phyloP scores from a whole-genome alignment of 768 basidiomycete species.

The Tricholoma matsutake region DNA sequence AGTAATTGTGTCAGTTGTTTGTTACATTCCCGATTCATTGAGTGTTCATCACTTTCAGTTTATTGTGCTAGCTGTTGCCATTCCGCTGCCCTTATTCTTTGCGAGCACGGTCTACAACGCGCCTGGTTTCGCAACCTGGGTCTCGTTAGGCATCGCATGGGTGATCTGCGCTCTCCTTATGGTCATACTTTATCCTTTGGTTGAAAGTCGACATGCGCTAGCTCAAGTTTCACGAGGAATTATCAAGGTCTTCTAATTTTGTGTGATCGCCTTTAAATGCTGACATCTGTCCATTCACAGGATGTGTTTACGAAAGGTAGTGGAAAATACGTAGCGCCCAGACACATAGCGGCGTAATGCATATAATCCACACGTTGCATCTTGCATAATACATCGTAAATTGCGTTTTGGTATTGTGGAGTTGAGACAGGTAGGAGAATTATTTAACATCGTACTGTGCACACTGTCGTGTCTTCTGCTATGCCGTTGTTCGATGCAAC shows the following conservation, averaged over 20 bases:
- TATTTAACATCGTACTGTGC: too few species aligned
- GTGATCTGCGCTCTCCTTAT: conserved; percentile 70
- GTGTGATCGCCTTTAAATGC: too few species aligned
- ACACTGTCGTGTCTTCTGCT: too few species aligned
- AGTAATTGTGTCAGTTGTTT: conserved; percentile 17
- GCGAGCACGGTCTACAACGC: conserved; percentile 68
- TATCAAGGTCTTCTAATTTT: conserved; percentile 47
- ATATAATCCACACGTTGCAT: neutral
- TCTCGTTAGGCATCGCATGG: conserved; percentile 81
- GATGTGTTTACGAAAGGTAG: conserved; percentile 32
- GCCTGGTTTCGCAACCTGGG: conserved; percentile 73
- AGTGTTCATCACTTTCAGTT: conserved; percentile 35
- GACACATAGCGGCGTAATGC: neutral
- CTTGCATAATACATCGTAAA: too few species aligned
- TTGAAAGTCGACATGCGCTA: conserved; percentile 74
- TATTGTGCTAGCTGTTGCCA: conserved; percentile 62
- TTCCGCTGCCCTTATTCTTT: conserved; percentile 87
- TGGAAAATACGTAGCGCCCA: conserved; percentile 26
- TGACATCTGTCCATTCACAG: conserved; percentile 11
- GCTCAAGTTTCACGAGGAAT: conserved; percentile 56
- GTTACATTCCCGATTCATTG: neutral
- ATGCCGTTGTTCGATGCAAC: too few species aligned
- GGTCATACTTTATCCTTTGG: conserved; percentile 84
- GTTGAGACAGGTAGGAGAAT: too few species aligned
- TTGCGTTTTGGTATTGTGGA: too few species aligned